These are phyloP conservation scores for Clarireedia paspali DNA, from an alignment of 2,329 filamentous ascomycete genomes.

Conservation along the genomic window DNA sequence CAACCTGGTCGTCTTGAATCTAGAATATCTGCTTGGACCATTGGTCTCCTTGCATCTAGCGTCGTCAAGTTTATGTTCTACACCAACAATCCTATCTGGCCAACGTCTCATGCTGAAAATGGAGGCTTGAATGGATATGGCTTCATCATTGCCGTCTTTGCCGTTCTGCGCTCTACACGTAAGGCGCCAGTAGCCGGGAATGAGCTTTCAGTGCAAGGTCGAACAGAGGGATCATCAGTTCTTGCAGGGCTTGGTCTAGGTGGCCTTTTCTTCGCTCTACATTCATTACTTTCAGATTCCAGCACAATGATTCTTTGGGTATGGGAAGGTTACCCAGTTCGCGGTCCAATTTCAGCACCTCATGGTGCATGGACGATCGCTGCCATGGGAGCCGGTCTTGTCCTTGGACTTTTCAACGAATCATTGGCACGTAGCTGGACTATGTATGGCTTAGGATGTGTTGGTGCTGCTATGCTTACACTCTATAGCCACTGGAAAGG, in stretches of 20 bases:
- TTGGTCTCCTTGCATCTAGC: constrained; percentile 78
- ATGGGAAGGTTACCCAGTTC: constrained; percentile 91
- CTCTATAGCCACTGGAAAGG: constrained; percentile 76
- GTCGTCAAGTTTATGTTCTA: constrained; percentile 87
- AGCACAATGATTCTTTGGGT: constrained; percentile 99
- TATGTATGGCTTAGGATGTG: constrained; percentile 66
- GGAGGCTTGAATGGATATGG: constrained; percentile 89
- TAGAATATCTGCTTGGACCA: constrained; percentile 69
- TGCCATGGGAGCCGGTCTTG: constrained; percentile 76
- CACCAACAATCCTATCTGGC: constrained; percentile 97
- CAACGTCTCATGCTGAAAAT: constrained; percentile 81
- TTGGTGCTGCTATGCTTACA: constrained; percentile 74
- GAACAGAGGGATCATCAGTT: constrained; percentile 58
- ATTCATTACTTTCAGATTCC: constrained; percentile 89
- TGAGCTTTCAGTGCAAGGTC: constrained; percentile 38
- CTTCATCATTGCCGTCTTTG: constrained; percentile 65
- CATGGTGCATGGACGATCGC: constrained; percentile 82
- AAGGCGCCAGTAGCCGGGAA: constrained; percentile 42
- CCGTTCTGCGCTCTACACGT: constrained; percentile 69
- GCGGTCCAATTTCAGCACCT: constrained; percentile 80
- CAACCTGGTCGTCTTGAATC: constrained; percentile 72
- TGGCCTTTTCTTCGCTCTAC: constrained; percentile 80
- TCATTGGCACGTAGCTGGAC: constrained; percentile 69
- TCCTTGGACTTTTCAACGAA: constrained; percentile 68
- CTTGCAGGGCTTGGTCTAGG: constrained; percentile 72